phyloP scores from a whole-genome alignment of 768 basidiomycete genomes.

The Suillus americanus region DNA sequence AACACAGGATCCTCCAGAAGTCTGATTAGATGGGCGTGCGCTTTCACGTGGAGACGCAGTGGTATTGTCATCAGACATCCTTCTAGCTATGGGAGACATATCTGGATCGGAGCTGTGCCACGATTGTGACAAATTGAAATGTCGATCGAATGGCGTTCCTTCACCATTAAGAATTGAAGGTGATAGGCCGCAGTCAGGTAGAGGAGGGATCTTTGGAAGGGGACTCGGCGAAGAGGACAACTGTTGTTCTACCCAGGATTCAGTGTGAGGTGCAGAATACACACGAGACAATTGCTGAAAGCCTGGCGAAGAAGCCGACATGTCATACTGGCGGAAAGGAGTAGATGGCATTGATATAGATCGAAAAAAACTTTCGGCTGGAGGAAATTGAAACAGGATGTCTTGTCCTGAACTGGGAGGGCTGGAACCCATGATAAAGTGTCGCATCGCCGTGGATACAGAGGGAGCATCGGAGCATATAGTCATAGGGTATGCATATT shows the following conservation, averaged over 20 bases:
- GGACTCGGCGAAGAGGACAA: slow-evolving; percentile 30
- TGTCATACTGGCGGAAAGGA: slow-evolving; percentile 6
- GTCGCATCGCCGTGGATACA: background rate
- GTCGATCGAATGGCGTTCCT: slow-evolving; percentile 30
- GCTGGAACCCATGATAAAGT: too few relatives aligned
- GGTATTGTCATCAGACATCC: background rate
- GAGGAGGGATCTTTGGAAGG: slow-evolving; percentile 19
- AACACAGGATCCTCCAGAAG: slow-evolving; percentile 12
- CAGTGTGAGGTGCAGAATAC: background rate
- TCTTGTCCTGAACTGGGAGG: background rate
- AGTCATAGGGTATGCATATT: background rate
- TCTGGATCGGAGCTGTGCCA: slow-evolving; percentile 19
- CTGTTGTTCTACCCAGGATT: slow-evolving; percentile 9
- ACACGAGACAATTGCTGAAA: background rate
- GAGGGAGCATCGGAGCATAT: background rate
- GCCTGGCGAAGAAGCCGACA: background rate
- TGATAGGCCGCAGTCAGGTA: slow-evolving; percentile 25
- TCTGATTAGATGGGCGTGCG: background rate
- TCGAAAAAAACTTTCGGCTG: background rate
- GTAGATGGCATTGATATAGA: slow-evolving; percentile 11
- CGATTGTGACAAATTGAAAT: slow-evolving; percentile 23
- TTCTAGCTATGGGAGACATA: slow-evolving; percentile 25
- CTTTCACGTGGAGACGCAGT: slow-evolving; percentile 4
- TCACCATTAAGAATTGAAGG: slow-evolving; percentile 25
- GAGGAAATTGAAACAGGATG: background rate